Conservation (phyloP, 2,329 filamentous ascomycete genomes). For the Hypoxylon sp. region DNA sequence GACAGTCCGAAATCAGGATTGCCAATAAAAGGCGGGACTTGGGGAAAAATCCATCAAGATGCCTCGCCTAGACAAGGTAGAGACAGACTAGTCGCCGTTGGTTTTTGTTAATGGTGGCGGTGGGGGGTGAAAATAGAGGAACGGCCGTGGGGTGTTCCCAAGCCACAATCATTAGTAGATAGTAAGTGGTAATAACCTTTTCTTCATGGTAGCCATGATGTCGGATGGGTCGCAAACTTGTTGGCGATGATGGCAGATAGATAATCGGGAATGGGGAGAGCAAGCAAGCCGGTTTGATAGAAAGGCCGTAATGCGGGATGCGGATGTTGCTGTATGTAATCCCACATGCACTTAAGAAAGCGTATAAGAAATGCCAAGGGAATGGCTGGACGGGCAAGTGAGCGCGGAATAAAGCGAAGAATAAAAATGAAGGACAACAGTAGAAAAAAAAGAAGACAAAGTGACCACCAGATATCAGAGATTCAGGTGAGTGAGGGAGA, state of each 20-base stretch:
- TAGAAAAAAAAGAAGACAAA: constrained; percentile 7
- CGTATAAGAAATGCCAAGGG: constrained; percentile 33
- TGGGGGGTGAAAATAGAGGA: constrained; percentile 30
- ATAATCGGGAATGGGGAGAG: constrained; percentile 1
- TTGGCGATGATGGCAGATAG: constrained; percentile 5
- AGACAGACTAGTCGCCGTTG: constrained; percentile 20
- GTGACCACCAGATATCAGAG: constrained; percentile 10
- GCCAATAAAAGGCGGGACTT: constrained; percentile 40
- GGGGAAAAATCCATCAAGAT: constrained; percentile 31
- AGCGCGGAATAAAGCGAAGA: constrained; percentile 17
- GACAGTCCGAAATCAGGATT: constrained; percentile 49
- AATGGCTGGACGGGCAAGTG: constrained; percentile 9
- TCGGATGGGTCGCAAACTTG: constrained; percentile 19
- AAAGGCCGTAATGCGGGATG: constrained; percentile 3
- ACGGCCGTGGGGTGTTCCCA: constrained; percentile 31
- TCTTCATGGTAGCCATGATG: constrained; percentile 48
- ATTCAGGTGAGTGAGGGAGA: constrained; percentile 21
- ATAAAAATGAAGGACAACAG: constrained; percentile 14
- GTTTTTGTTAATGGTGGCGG: constrained; percentile 30
- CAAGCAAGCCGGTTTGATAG: background rate
- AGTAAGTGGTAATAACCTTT: constrained; percentile 46
- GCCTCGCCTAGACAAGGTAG: constrained; percentile 28
- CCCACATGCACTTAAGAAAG: constrained; percentile 12
- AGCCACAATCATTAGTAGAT: constrained; percentile 32
- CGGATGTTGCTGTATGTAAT: constrained; percentile 7